phyloP scores from a whole-genome alignment of 75 land plant species.

The Larix kaempferi region DNA sequence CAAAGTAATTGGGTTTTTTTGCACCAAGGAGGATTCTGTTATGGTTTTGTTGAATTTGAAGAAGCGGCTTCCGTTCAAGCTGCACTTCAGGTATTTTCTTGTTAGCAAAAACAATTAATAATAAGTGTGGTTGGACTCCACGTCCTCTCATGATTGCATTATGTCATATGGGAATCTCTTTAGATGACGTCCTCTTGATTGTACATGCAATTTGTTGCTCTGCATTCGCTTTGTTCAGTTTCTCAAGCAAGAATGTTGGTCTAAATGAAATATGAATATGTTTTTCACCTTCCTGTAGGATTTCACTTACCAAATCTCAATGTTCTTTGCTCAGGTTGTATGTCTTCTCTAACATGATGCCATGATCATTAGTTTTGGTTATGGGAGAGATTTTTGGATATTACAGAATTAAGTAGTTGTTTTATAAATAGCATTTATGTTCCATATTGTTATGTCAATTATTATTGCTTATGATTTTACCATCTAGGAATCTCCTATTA shows the following conservation, averaged over 20 bases:
- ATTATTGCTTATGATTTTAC: background rate
- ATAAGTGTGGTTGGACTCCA: no score
- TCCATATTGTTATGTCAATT: background rate
- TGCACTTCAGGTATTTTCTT: background rate
- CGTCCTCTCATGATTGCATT: background rate
- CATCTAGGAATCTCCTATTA: no score
- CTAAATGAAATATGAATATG: background rate
- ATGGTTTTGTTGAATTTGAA: no score
- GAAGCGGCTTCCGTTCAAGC: no score
- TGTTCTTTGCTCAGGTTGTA: background rate
- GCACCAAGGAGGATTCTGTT: no score
- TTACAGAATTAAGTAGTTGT: background rate
- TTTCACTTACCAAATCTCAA: background rate
- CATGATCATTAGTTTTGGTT: no score
- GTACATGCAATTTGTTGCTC: background rate
- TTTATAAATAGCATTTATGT: background rate
- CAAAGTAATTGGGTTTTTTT: no score
- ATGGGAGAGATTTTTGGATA: background rate
- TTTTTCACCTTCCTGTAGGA: background rate
- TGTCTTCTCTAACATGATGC: no score
- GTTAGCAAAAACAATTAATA: background rate
- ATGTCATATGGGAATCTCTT: background rate
- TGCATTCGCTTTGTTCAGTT: background rate
- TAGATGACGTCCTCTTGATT: background rate
- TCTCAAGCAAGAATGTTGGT: background rate